Conservation (phyloP, 1,139 yeast species). For the Hyphopichia fennica region DNA sequence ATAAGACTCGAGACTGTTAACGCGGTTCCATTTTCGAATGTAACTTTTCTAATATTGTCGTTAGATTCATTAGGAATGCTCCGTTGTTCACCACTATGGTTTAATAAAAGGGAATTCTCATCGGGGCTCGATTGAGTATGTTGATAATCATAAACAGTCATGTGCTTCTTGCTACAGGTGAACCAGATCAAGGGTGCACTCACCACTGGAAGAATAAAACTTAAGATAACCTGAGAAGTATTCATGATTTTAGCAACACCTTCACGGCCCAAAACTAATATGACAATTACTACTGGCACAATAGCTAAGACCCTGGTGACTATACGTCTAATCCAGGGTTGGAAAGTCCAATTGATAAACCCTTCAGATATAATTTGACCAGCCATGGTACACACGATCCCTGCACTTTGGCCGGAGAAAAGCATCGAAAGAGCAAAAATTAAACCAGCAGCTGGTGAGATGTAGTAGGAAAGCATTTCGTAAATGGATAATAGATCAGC, state of each 20-base stretch:
- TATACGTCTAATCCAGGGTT: constrained; percentile 69
- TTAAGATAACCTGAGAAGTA: constrained; percentile 71
- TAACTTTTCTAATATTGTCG: constrained; percentile 14
- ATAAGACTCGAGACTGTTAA: constrained; percentile 54
- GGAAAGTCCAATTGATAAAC: constrained; percentile 67
- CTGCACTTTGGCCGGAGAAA: constrained; percentile 80
- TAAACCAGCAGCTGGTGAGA: constrained; percentile 71
- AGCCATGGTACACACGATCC: constrained; percentile 78
- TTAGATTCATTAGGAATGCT: constrained; percentile 5
- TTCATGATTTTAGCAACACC: constrained; percentile 71
- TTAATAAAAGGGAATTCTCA: constrained; percentile 18
- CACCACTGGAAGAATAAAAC: constrained; percentile 69
- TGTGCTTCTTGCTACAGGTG: constrained; percentile 58
- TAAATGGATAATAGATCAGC: constrained; percentile 79
- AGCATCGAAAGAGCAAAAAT: constrained; percentile 72
- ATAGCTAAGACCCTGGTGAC: constrained; percentile 73
- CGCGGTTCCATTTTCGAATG: constrained; percentile 64
- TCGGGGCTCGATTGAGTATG: constrained; percentile 7
- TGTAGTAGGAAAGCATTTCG: constrained; percentile 55
- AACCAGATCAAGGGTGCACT: constrained; percentile 75
- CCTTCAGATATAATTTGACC: constrained; percentile 85
- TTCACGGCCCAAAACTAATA: constrained; percentile 63
- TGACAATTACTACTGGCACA: constrained; percentile 67
- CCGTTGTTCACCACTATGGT: constrained; percentile 1
- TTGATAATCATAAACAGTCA: constrained; percentile 47